Evolutionary conservation across 352 stramenopile species (phyloP).

Genomic region (Globisporangium parvum): DNA sequence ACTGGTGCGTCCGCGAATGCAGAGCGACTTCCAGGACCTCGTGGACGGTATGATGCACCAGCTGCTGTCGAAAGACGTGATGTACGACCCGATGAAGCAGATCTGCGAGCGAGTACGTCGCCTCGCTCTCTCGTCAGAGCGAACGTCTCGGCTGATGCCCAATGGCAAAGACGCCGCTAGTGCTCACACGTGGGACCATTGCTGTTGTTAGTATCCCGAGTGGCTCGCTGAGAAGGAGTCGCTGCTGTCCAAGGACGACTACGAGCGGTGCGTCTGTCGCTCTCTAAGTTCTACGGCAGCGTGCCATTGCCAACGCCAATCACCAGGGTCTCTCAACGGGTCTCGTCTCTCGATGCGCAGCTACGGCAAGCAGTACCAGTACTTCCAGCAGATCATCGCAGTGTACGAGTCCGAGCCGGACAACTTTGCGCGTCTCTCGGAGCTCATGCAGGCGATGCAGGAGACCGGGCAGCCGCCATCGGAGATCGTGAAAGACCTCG

Average conservation of each 20-base stretch:
- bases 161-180: not conserved
- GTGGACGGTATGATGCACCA: conserved; percentile 99
- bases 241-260: conserved; percentile 88
- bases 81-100: conserved; percentile 98
- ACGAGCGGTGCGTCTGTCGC: conserved; percentile 55
- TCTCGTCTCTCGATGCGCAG: conserved; percentile 16
- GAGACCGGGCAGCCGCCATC: conserved; percentile 92
- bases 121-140: too few relatives aligned
- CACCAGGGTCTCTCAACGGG: too few relatives aligned
- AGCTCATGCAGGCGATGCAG: conserved; percentile 96
- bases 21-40: conserved; percentile 89
- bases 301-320: too few relatives aligned
- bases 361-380: conserved; percentile 96
- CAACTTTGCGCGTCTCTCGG: conserved; percentile 93
- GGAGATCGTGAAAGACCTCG: conserved; percentile 98
- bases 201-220: conserved; percentile 84
- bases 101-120: conserved; percentile 87
- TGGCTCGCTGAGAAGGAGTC: conserved; percentile 94
- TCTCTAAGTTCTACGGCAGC: too few relatives aligned
- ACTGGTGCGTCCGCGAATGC: not conserved
- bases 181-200: not conserved
- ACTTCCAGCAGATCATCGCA: conserved; percentile 95
- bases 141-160: too few relatives aligned
- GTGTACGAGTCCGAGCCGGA: conserved; percentile 96
- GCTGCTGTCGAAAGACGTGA: conserved; percentile 96